These are phyloP conservation scores for Diaporthe ampelina DNA, from an alignment of 2,329 filamentous ascomycete genomes.

Conservation along the genomic window DNA sequence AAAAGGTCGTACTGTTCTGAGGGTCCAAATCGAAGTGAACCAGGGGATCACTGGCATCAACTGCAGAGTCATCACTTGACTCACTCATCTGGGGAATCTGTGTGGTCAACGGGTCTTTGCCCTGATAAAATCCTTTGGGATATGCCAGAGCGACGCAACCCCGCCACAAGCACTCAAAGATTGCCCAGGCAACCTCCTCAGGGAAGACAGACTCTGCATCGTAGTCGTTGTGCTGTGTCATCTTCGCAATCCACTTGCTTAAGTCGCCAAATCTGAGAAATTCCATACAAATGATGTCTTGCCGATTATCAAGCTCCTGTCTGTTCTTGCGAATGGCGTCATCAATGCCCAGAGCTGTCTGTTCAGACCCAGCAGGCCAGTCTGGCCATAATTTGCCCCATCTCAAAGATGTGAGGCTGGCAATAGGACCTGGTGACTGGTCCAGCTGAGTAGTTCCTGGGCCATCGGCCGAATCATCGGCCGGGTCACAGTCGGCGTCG, in stretches of 20 bases:
- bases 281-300: constrained; percentile 17
- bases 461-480: not conserved
- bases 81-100: constrained; percentile 6
- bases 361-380: not conserved
- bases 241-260: constrained; percentile 20
- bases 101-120: constrained; percentile 1
- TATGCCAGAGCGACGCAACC: constrained; percentile 22
- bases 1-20: not conserved
- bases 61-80: not conserved
- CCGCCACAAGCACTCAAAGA: constrained; percentile 30
- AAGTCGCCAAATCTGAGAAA: constrained; percentile 14
- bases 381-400: not conserved
- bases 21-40: constrained; percentile 30
- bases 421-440: no score
- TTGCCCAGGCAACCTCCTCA: constrained; percentile 10
- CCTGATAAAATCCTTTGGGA: constrained; percentile 8
- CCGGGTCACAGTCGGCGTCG: not conserved
- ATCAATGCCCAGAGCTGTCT: not conserved
- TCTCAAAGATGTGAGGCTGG: not conserved
- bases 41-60: not conserved
- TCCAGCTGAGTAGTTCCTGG: not conserved
- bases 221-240: not conserved
- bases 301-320: not conserved
- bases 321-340: not conserved
- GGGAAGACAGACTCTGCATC: not conserved